Base-by-base conservation (phyloP, 306 rosid genomes). In the Rosa rugosa region DNA sequence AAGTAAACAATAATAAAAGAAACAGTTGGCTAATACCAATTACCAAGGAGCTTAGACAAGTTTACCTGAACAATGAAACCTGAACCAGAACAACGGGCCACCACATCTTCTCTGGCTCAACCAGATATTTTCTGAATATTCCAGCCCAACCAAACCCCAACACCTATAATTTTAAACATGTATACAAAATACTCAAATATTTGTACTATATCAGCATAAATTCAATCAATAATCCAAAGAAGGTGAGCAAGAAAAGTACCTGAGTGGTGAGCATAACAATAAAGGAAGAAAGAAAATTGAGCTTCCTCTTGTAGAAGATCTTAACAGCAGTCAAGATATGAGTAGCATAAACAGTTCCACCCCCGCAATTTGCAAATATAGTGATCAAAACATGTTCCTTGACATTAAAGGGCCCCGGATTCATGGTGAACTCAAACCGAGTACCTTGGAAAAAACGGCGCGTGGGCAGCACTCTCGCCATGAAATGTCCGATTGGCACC, bases 341-440 rank as follows among this genome's bases (percentile, higher is more conserved):
- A 70, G 92, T 82, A 20, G 96, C 93, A 68, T 87, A 91, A 69
- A 91, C 93, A 2, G 82, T 16, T 1, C 96, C 93, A 40, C 87
- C 92, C 25, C 97, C 98, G 1, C 97, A 81, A 77, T 92, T 92
- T 1, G 97, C 98, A 75, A 94, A 92, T 27, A 94, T 92, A 12
- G 97, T 94, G 13, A 92, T 94, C 45, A 94, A 86, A 69, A 94
- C 98, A 80, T 94, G 97, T 53, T 94, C 97, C 78, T 94, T 94
- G 27, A 92, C 62, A 78, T 92, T 94, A 73, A 94, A 94, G 5
- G 97, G 97, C 6, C 98, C 98, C 0, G 92, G 88, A 27, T 94
- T 94, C 80, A 94, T 77, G 1, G 97, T 83, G 78, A 94, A 92
- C 78, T 90, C 90, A 17, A 84, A 87, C 40, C 51, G 3, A 0